Evolutionary conservation across 2,329 filamentous ascomycete species (phyloP).

Genomic region (Penicillium sp.): DNA sequence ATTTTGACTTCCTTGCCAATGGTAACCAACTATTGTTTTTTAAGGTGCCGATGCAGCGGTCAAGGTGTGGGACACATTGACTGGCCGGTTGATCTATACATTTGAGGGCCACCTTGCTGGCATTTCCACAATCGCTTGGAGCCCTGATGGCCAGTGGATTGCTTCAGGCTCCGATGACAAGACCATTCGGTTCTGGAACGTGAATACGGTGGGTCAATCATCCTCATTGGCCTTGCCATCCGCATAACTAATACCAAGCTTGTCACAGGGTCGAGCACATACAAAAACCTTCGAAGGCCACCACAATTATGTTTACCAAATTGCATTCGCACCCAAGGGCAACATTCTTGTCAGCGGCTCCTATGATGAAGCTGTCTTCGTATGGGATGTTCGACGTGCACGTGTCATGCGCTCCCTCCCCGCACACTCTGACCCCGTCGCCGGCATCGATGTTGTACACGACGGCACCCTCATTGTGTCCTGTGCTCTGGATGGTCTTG

Average conservation of each 20-base stretch:
- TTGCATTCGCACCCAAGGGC: slow-evolving; percentile 96
- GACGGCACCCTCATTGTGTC: slow-evolving; percentile 92
- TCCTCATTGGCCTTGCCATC: background rate
- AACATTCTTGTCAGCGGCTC: slow-evolving; percentile 95
- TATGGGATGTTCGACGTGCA: slow-evolving; percentile 93
- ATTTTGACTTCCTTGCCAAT: background rate
- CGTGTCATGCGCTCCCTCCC: slow-evolving; percentile 87
- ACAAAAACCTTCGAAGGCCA: slow-evolving; percentile 74
- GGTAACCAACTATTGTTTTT: slow-evolving; percentile 13
- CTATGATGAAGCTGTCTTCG: slow-evolving; percentile 94
- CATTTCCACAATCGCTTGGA: slow-evolving; percentile 92
- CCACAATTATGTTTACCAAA: slow-evolving; percentile 92
- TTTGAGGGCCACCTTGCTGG: slow-evolving; percentile 93
- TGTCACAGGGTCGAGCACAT: slow-evolving; percentile 56
- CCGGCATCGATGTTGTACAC: slow-evolving; percentile 87
- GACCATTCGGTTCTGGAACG: slow-evolving; percentile 88
- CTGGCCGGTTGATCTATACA: slow-evolving; percentile 80
- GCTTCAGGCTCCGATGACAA: slow-evolving; percentile 97
- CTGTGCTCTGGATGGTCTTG: slow-evolving; percentile 87
- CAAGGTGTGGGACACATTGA: slow-evolving; percentile 84
- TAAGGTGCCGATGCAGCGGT: slow-evolving; percentile 80
- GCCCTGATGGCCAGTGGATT: slow-evolving; percentile 81
- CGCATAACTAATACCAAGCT: background rate
- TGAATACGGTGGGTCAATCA: slow-evolving; percentile 50
- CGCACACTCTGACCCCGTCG: slow-evolving; percentile 92